phyloP scores from a whole-genome alignment of 352 stramenopile species.

The Phytophthora megakarya region DNA sequence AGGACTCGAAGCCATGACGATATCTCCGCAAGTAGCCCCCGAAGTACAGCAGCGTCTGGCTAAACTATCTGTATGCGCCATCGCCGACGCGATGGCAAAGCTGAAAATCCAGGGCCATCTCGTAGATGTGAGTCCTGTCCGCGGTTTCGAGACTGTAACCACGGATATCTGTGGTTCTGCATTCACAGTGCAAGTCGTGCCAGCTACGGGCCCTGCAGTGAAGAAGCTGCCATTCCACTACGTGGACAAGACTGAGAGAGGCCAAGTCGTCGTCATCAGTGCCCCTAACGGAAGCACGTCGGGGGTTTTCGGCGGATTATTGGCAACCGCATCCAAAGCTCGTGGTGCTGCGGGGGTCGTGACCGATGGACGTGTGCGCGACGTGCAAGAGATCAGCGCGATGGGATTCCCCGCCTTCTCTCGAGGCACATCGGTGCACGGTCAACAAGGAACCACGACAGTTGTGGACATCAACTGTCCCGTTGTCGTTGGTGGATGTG shows the following conservation, averaged over 20 bases:
- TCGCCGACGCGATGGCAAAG: slow-evolving; percentile 77
- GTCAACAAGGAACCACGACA: slow-evolving; percentile 61
- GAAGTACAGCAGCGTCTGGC: slow-evolving; percentile 64
- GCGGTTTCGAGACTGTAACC: slow-evolving; percentile 55
- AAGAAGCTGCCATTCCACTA: slow-evolving; percentile 64
- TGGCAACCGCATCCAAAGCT: slow-evolving; percentile 74
- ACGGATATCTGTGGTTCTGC: slow-evolving; percentile 81
- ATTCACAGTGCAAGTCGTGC: slow-evolving; percentile 78
- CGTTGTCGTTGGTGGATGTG: slow-evolving; percentile 70
- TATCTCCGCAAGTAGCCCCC: not conserved
- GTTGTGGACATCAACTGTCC: slow-evolving; percentile 70
- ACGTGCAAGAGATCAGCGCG: slow-evolving; percentile 73
- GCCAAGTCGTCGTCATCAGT: slow-evolving; percentile 83
- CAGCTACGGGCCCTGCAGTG: slow-evolving; percentile 48
- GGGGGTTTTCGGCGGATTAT: slow-evolving; percentile 73
- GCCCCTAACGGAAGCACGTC: slow-evolving; percentile 53
- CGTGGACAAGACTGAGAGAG: slow-evolving; percentile 73
- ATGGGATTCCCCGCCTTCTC: slow-evolving; percentile 77
- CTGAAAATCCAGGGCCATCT: slow-evolving; percentile 83
- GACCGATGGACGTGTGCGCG: slow-evolving; percentile 74
- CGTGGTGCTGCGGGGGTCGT: slow-evolving; percentile 69
- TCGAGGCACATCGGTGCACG: slow-evolving; percentile 76
- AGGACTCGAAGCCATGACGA: not conserved
- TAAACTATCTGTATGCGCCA: slow-evolving; percentile 82
- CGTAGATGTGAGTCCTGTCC: slow-evolving; percentile 74